A percentile compares a stretch with the other conserved stretches of the same genome.
Evolutionary conservation across 441 rosid genomes (phyloP).

Genomic region (Aquilaria agallochum): DNA sequence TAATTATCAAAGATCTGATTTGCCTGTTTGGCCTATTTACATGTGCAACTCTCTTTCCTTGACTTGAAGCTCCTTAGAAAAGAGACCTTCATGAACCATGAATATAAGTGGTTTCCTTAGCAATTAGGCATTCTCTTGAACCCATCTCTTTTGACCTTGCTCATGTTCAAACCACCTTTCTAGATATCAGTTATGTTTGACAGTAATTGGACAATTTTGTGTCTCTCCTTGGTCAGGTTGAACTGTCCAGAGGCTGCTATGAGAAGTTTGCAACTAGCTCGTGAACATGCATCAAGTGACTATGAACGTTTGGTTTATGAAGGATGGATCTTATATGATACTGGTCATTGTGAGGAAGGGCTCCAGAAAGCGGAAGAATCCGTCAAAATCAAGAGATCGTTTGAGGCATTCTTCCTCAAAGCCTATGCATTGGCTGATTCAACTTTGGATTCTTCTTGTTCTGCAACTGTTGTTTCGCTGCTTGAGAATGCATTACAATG

Average conservation of each 20-base stretch:
- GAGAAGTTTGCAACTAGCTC: slow-evolving; percentile 91
- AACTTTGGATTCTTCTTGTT: slow-evolving; percentile 78
- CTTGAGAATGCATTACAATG: slow-evolving; percentile 92
- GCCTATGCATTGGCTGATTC: slow-evolving; percentile 99
- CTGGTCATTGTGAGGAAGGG: slow-evolving; percentile 94
- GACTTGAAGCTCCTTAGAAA: too few relatives aligned
- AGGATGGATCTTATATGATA: slow-evolving; percentile 98
- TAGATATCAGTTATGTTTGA: too few relatives aligned
- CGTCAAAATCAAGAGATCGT: slow-evolving; percentile 72
- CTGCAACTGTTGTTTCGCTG: slow-evolving; percentile 76
- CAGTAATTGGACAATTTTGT: not conserved
- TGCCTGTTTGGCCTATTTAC: too few relatives aligned
- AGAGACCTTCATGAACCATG: too few relatives aligned
- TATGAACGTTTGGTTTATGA: slow-evolving; percentile 92
- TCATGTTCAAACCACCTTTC: too few relatives aligned
- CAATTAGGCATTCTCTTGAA: too few relatives aligned
- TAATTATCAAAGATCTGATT: too few relatives aligned
- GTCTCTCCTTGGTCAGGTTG: slow-evolving; percentile 44
- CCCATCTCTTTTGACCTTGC: too few relatives aligned
- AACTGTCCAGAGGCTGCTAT: slow-evolving; percentile 97
- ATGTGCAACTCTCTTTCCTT: too few relatives aligned
- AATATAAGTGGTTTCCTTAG: too few relatives aligned
- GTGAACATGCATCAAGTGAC: slow-evolving; percentile 81
- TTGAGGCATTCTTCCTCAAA: slow-evolving; percentile 94
- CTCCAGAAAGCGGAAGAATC: slow-evolving; percentile 89